A percentile compares a stretch with the other conserved stretches of the same genome.
Conservation (phyloP, 2,329 filamentous ascomycete species). For the Xylaria sp. region DNA sequence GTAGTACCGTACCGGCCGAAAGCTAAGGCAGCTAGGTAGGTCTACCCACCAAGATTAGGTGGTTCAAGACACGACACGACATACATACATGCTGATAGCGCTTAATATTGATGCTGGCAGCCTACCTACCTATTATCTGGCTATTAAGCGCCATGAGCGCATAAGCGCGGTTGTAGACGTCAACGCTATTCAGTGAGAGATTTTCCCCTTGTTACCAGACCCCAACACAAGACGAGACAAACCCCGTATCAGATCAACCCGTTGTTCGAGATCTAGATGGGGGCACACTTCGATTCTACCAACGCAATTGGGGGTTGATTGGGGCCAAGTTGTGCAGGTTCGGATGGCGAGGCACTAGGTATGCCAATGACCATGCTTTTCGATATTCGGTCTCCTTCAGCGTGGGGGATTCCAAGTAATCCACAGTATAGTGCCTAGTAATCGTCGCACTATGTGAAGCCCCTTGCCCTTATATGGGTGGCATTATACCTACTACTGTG, state of each 20-base stretch:
- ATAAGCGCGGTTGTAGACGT: slow-evolving; percentile 40
- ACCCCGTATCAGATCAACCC: slow-evolving; percentile 41
- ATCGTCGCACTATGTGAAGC: not conserved
- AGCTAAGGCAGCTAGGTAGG: not conserved
- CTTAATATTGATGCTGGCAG: slow-evolving; percentile 32
- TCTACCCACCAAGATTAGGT: not conserved
- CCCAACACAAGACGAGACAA: slow-evolving; percentile 36
- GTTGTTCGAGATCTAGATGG: slow-evolving; percentile 23
- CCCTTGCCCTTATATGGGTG: not conserved
- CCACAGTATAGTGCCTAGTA: not conserved
- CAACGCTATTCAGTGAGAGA: not conserved
- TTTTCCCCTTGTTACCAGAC: slow-evolving; percentile 26
- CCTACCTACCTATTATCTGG: not conserved
- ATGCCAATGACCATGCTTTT: too few species aligned
- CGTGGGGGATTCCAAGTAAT: not conserved
- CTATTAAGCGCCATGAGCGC: slow-evolving; percentile 31
- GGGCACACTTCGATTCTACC: not conserved
- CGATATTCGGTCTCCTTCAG: not conserved
- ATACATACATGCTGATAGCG: slow-evolving; percentile 15
- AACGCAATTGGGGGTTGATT: not conserved
- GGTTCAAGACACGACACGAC: slow-evolving; percentile 8
- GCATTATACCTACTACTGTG: too few species aligned
- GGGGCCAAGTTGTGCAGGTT: not conserved
- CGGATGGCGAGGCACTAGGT: not conserved
- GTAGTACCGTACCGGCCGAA: too few species aligned